Conservation (phyloP, 2,329 filamentous ascomycete species). For the Fusarium scirpi region DNA sequence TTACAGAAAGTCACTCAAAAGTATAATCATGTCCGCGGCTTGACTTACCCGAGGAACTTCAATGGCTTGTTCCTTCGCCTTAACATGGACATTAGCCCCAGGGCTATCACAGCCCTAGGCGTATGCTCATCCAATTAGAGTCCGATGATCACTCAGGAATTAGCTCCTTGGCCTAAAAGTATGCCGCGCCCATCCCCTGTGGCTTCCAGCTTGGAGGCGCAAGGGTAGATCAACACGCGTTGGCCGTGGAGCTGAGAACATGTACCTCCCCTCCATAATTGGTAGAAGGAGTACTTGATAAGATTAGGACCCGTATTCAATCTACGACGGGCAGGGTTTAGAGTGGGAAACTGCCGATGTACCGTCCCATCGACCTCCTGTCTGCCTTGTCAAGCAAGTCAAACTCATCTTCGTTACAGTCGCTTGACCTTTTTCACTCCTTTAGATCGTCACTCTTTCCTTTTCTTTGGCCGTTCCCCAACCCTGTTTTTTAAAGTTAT, state of each 20-base stretch:
- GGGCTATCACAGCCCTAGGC: conserved; percentile 28
- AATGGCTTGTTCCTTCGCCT: background rate
- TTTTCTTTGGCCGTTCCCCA: background rate
- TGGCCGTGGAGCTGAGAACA: background rate
- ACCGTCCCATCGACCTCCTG: conserved; percentile 1
- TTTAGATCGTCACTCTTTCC: conserved; percentile 6
- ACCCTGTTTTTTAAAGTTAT: background rate
- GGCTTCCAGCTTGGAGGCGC: conserved; percentile 10
- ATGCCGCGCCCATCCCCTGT: conserved; percentile 7
- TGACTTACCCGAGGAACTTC: background rate
- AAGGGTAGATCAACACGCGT: conserved; percentile 19
- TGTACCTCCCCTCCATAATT: background rate
- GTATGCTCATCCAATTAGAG: conserved; percentile 4
- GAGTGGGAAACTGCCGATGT: conserved; percentile 11
- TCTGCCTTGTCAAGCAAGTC: conserved; percentile 16
- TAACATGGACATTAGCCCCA: background rate
- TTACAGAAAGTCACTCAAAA: background rate
- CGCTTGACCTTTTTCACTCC: conserved; percentile 6
- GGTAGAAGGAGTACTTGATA: background rate
- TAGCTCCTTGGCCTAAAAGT: background rate
- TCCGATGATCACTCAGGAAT: conserved; percentile 28
- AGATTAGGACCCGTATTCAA: conserved; percentile 29
- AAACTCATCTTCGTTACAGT: conserved; percentile 15
- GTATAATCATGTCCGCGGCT: background rate
- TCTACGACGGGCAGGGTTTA: conserved; percentile 7